Evolutionary conservation across 257 asterid species (phyloP).

Genomic region (Cordia subcordata): DNA sequence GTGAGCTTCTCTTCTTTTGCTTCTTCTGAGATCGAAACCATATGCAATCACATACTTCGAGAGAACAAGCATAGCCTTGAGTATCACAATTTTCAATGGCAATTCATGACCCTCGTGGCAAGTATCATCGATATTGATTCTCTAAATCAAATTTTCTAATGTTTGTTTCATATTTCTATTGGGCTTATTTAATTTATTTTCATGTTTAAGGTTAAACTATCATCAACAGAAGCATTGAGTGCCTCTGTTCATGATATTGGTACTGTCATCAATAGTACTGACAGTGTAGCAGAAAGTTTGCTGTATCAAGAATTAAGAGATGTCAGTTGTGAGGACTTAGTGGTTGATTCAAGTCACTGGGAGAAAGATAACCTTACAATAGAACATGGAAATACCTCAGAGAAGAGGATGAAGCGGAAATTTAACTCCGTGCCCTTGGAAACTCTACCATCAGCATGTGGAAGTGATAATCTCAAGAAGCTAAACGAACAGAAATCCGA

Average conservation of each 20-base stretch:
- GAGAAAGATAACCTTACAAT: slow-evolving; percentile 10
- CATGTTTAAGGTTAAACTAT: slow-evolving; percentile 37
- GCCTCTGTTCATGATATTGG: slow-evolving; percentile 31
- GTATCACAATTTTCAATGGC: too few species aligned
- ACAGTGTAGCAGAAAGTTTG: slow-evolving; percentile 20
- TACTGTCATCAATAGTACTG: slow-evolving; percentile 26
- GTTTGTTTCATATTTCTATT: not conserved
- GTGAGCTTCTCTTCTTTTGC: too few species aligned
- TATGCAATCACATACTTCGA: too few species aligned
- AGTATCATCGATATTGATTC: too few species aligned
- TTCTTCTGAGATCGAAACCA: too few species aligned
- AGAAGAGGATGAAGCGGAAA: not conserved
- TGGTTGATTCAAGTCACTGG: slow-evolving; percentile 22
- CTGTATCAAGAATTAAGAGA: slow-evolving; percentile 13
- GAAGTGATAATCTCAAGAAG: not conserved
- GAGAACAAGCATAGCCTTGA: too few species aligned
- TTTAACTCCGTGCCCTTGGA: not conserved
- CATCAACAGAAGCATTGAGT: slow-evolving; percentile 26
- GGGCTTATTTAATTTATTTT: slow-evolving; percentile 1
- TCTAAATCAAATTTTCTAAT: not conserved
- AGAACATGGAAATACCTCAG: not conserved
- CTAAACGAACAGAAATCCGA: not conserved
- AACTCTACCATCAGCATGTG: not conserved
- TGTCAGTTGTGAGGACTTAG: slow-evolving; percentile 26
- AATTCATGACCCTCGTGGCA: too few species aligned